phyloP scores from a whole-genome alignment of 345 rosid genomes.

The Raphanus sativus region DNA sequence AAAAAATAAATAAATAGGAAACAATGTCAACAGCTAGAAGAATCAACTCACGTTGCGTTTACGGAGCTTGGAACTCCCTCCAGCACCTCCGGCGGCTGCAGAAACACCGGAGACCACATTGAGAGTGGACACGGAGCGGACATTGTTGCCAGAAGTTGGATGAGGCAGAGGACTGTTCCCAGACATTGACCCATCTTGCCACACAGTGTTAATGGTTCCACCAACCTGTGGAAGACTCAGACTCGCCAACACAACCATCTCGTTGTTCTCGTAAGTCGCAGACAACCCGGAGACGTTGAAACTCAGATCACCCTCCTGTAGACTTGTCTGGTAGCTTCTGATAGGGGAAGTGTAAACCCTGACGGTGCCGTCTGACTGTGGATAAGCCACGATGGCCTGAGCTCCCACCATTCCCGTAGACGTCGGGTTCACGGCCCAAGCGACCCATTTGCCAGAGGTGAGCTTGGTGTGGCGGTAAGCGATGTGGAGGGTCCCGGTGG shows the following conservation, averaged over 20 bases:
- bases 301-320: slow-evolving; percentile 59
- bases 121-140: slow-evolving; percentile 58
- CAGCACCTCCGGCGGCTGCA: slow-evolving; percentile 38
- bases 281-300: slow-evolving; percentile 62
- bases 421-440: slow-evolving; percentile 90
- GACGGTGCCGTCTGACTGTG: slow-evolving; percentile 53
- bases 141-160: slow-evolving; percentile 53
- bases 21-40: slow-evolving; percentile 40
- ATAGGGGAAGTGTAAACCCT: slow-evolving; percentile 69
- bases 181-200: slow-evolving; percentile 82
- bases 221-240: slow-evolving; percentile 42
- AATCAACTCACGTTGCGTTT: slow-evolving; percentile 60
- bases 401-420: slow-evolving; percentile 70
- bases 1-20: slow-evolving; percentile 30
- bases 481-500: slow-evolving; percentile 54
- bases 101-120: slow-evolving; percentile 61
- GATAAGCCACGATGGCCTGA: slow-evolving; percentile 82
- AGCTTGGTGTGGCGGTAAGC: slow-evolving; percentile 71
- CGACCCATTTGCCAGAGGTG: slow-evolving; percentile 61
- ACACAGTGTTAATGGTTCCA: slow-evolving; percentile 61
- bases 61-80: slow-evolving; percentile 48
- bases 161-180: slow-evolving; percentile 46
- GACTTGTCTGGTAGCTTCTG: slow-evolving; percentile 46
- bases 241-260: slow-evolving; percentile 71
- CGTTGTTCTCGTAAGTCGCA: slow-evolving; percentile 53